These are phyloP conservation scores for Schwanniomyces occidentalis DNA, from an alignment of 805 yeast genomes.

Conservation along the genomic window DNA sequence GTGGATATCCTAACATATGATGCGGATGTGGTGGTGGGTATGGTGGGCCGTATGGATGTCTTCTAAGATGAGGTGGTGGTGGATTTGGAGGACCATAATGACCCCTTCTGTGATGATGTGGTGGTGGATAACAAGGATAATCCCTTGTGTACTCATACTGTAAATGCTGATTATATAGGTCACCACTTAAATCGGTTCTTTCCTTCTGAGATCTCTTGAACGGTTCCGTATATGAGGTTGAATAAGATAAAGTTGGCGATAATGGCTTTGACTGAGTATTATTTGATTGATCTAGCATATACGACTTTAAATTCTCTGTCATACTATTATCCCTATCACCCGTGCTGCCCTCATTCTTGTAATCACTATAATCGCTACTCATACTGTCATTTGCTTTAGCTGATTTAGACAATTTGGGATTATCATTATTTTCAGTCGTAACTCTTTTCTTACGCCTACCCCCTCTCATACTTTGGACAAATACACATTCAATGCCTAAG, in stretches of 20 bases:
- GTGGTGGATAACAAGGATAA: neutral
- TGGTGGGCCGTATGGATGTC: neutral
- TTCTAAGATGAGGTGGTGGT: slow-evolving; percentile 2
- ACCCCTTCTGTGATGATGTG: neutral
- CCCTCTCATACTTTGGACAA: slow-evolving; percentile 58
- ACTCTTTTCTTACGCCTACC: slow-evolving; percentile 47
- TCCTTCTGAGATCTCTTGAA: neutral
- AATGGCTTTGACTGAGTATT: slow-evolving; percentile 2
- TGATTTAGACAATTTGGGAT: no score
- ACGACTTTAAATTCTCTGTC: no score
- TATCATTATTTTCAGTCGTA: no score
- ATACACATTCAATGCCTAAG: slow-evolving; percentile 50
- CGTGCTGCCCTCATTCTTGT: no score
- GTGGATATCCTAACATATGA: no score
- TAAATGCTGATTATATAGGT: no score
- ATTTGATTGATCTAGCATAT: no score
- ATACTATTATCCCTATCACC: no score
- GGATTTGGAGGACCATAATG: neutral
- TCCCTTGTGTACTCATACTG: no score
- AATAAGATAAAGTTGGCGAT: slow-evolving; percentile 6
- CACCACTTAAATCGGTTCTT: neutral
- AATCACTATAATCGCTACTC: no score
- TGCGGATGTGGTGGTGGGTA: slow-evolving; percentile 1
- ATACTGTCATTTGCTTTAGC: no score
- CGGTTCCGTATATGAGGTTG: neutral